phyloP scores from a whole-genome alignment of 495 filamentous ascomycete species.

The Penicillium chermesinum region DNA sequence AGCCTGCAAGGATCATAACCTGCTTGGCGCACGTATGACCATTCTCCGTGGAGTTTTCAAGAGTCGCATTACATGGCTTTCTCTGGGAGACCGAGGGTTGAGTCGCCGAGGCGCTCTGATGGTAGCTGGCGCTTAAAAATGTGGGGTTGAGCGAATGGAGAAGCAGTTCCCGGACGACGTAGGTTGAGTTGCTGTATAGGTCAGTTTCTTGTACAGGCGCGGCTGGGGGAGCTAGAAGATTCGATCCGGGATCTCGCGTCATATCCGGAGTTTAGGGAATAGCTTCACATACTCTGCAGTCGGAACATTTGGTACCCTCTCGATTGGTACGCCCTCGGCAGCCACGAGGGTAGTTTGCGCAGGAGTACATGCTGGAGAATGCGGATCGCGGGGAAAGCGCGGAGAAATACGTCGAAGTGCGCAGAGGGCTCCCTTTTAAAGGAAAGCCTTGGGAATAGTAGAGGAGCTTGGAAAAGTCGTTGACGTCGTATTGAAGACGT shows the following conservation, averaged over 20 bases:
- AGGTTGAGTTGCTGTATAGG: conserved; percentile 34
- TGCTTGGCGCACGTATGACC: not conserved
- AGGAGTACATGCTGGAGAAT: conserved; percentile 36
- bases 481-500: conserved; percentile 5
- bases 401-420: too few species aligned
- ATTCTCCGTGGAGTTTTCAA: not conserved
- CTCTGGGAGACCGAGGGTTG: not conserved
- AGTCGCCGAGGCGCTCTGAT: conserved; percentile 32
- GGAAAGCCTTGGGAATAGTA: not conserved
- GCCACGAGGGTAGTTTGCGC: conserved; percentile 47
- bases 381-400: conserved; percentile 1
- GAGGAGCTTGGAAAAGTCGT: conserved; percentile 1
- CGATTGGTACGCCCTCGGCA: conserved; percentile 46
- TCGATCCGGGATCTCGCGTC: too few species aligned
- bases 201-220: too few species aligned
- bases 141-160: conserved; percentile 41
- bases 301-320: conserved; percentile 40
- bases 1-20: conserved; percentile 6
- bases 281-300: conserved; percentile 44
- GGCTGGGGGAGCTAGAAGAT: too few species aligned
- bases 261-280: not conserved
- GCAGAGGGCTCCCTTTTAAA: not conserved
- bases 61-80: conserved; percentile 2
- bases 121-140: conserved; percentile 39
- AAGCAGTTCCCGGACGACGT: conserved; percentile 38